Conservation (phyloP, 129 eudicot species). For the Logfia minima region DNA sequence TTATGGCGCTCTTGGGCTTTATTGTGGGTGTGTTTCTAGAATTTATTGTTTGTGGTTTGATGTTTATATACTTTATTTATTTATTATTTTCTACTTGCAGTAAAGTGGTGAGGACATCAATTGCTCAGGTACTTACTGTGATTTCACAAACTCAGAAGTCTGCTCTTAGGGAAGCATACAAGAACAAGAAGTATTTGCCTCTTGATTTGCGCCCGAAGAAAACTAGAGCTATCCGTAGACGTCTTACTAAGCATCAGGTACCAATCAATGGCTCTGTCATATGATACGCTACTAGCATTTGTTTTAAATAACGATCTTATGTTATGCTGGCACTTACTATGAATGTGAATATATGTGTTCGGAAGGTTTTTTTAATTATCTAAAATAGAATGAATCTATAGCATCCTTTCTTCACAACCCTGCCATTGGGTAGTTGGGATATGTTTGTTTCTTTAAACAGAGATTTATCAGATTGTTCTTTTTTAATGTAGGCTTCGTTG, state of each 20-base stretch:
- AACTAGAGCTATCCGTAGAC: constrained; percentile 63
- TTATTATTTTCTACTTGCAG: constrained; percentile 30
- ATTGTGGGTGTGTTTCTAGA: not conserved
- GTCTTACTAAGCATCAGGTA: constrained; percentile 77
- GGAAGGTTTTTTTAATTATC: not conserved
- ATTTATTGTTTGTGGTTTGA: not conserved
- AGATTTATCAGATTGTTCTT: not conserved
- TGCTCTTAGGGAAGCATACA: constrained; percentile 66
- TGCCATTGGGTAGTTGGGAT: not conserved
- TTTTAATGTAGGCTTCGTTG: constrained; percentile 47
- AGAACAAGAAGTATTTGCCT: constrained; percentile 67
- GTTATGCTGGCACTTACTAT: not conserved
- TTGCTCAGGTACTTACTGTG: constrained; percentile 64
- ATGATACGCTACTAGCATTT: too few relatives aligned
- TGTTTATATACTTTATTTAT: not conserved
- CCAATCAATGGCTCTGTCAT: not conserved
- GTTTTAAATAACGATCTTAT: too few relatives aligned
- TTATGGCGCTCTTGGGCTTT: too few relatives aligned
- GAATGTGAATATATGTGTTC: not conserved
- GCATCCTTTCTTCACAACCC: too few relatives aligned
- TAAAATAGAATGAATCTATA: too few relatives aligned
- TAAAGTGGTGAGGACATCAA: constrained; percentile 54
- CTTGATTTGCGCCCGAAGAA: constrained; percentile 64
- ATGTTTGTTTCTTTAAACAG: not conserved
- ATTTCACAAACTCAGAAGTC: constrained; percentile 64